phyloP scores from a whole-genome alignment of 192 early-diverging fungal genomes.

The Rhizophagus sp. region DNA sequence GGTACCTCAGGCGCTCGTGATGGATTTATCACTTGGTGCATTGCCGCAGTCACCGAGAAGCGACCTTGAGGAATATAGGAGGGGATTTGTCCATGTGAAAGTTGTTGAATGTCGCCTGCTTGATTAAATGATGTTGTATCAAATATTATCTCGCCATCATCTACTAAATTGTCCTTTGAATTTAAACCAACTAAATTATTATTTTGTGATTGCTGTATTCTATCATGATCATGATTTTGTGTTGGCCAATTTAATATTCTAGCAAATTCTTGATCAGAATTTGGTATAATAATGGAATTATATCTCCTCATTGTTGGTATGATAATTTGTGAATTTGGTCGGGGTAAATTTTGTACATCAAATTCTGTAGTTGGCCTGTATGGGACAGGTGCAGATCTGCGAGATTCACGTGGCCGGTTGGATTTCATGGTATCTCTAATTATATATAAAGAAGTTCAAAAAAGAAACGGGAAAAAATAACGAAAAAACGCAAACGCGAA shows the following conservation, averaged over 20 bases:
- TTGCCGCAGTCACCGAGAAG: neutral
- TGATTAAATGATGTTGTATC: neutral
- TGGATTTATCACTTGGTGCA: neutral
- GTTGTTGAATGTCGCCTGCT: conserved; percentile 2
- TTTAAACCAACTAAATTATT: neutral
- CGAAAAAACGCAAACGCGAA: neutral
- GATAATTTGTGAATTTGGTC: neutral
- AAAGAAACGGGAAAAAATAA: neutral
- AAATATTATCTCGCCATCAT: conserved; percentile 19
- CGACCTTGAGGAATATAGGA: neutral
- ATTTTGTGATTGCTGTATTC: neutral
- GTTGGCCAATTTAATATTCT: conserved; percentile 12
- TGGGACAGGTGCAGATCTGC: neutral
- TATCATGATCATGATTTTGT: neutral
- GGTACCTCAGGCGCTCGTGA: neutral
- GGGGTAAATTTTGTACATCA: neutral
- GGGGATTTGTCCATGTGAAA: neutral
- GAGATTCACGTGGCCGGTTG: neutral
- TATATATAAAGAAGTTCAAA: too few species aligned
- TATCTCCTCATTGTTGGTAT: neutral
- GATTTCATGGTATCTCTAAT: neutral
- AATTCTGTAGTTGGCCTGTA: neutral
- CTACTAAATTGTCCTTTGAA: conserved; percentile 4
- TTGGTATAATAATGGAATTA: neutral
- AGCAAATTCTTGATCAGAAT: neutral